phyloP scores from a whole-genome alignment of 768 basidiomycete genomes.

The Termitomyces sp. region DNA sequence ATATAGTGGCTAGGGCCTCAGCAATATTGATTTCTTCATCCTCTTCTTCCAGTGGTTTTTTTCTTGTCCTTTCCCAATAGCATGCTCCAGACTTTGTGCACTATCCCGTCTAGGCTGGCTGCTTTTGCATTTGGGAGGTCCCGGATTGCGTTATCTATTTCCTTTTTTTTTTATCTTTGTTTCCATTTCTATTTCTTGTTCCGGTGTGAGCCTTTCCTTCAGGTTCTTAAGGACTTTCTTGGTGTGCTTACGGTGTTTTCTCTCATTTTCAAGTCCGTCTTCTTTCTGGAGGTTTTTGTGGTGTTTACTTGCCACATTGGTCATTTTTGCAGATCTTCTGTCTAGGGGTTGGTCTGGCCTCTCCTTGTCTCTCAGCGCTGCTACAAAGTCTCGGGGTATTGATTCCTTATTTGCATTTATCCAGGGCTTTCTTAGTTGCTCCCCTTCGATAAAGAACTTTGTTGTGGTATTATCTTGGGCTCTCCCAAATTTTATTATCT shows the following conservation, averaged over 20 bases:
- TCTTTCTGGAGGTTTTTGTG: constrained; percentile 27
- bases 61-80: background rate
- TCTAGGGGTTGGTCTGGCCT: background rate
- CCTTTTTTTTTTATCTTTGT: too few relatives aligned
- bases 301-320: constrained; percentile 22
- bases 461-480: constrained; percentile 4
- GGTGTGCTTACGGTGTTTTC: background rate
- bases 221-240: background rate
- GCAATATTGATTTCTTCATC: too few relatives aligned
- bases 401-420: background rate
- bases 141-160: constrained; percentile 16
- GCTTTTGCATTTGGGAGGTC: constrained; percentile 16
- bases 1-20: too few relatives aligned
- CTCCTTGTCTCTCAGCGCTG: constrained; percentile 4
- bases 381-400: constrained; percentile 16
- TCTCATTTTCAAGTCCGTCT: background rate
- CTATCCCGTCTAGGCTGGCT: constrained; percentile 20
- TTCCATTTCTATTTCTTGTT: background rate
- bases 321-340: constrained; percentile 24
- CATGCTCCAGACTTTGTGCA: constrained; percentile 20
- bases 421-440: constrained; percentile 20
- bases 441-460: constrained; percentile 8
- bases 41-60: too few relatives aligned
- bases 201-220: constrained; percentile 2
- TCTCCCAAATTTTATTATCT: background rate